These are phyloP conservation scores for Litsea cubeba DNA, from an alignment of 164 flowering plant species.

Conservation along the genomic window DNA sequence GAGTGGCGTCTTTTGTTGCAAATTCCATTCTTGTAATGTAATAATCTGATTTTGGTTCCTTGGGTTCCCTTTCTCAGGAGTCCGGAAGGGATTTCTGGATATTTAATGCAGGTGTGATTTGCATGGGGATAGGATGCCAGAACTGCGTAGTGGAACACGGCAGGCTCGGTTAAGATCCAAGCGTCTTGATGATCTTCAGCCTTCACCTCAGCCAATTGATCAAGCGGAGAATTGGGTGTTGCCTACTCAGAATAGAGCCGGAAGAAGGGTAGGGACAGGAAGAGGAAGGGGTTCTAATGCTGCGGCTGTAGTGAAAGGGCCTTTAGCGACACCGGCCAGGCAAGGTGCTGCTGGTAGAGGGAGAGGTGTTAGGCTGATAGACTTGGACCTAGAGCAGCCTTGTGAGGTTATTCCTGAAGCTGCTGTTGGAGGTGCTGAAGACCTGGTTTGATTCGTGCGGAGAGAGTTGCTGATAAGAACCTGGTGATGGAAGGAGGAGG, in stretches of 20 bases:
- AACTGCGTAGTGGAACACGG: conserved; percentile 89
- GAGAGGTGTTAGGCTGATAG: conserved; percentile 59
- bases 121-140: conserved; percentile 97
- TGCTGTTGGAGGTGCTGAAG: conserved; percentile 45
- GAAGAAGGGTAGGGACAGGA: conserved; percentile 72
- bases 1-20: neutral
- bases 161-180: conserved; percentile 57
- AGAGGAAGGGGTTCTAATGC: conserved; percentile 82
- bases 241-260: conserved; percentile 60
- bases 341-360: conserved; percentile 77
- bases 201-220: conserved; percentile 41
- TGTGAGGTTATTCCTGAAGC: conserved; percentile 56
- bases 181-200: conserved; percentile 77
- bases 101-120: conserved; percentile 39
- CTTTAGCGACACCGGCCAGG: conserved; percentile 48
- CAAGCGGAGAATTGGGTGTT: conserved; percentile 53
- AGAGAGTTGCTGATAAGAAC: conserved; percentile 51
- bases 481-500: conserved; percentile 60
- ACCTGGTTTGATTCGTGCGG: conserved; percentile 41
- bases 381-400: conserved; percentile 73
- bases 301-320: conserved; percentile 53
- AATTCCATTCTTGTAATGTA: neutral
- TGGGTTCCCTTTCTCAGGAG: conserved; percentile 17
- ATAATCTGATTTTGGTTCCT: conserved; percentile 1
- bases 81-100: conserved; percentile 23